These are phyloP conservation scores for Neospora caninum DNA, from an alignment of 169 alveolate genomes.

Conservation along the genomic window DNA sequence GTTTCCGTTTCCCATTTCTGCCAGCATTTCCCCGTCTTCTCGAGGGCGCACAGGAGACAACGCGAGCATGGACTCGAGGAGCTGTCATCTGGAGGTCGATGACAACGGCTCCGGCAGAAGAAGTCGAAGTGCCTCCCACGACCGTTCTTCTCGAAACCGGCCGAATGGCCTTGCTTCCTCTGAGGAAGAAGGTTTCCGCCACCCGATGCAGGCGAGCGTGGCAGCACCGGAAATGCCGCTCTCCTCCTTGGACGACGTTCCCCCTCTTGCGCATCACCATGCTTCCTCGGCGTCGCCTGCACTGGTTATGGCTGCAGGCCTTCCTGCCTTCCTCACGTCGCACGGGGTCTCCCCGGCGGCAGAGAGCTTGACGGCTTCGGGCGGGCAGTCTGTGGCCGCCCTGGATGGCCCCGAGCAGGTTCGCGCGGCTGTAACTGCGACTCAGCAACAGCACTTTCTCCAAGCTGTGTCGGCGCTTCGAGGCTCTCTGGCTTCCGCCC, in stretches of 20 bases:
- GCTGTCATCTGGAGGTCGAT: background rate
- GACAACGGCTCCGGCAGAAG: background rate
- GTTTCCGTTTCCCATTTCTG: background rate
- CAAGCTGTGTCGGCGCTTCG: background rate
- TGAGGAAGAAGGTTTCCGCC: background rate
- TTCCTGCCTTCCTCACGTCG: background rate
- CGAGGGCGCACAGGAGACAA: background rate
- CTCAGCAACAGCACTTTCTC: constrained; percentile 8
- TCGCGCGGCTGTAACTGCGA: background rate
- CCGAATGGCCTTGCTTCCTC: background rate
- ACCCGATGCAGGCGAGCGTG: background rate
- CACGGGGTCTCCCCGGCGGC: background rate
- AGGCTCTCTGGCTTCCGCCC: background rate
- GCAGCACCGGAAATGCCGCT: background rate
- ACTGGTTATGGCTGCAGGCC: background rate
- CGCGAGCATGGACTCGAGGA: background rate
- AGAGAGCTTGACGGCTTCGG: background rate
- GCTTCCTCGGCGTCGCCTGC: background rate
- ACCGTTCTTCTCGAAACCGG: background rate
- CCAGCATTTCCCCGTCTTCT: background rate
- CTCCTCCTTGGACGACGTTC: background rate
- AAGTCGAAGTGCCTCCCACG: background rate
- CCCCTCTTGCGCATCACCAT: background rate
- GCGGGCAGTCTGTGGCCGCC: background rate
- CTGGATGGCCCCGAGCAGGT: background rate